Percentiles rank a stretch among this genome's conserved stretches.
Conservation (phyloP, 441 rosid species). For the Biscutella laevigata region DNA sequence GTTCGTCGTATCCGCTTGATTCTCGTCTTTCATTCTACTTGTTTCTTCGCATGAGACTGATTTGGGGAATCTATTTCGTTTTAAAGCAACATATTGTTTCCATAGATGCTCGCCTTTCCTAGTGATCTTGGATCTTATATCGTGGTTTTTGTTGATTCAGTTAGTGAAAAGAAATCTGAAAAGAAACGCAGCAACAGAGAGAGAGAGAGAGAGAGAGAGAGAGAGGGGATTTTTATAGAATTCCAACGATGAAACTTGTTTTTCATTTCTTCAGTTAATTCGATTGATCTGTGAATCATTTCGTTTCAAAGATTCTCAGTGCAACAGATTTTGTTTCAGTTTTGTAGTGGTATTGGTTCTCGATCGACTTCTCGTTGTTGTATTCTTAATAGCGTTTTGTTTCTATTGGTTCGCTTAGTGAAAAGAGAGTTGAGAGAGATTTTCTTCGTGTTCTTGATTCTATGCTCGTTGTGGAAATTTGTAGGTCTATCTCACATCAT, state of each 20-base stretch:
- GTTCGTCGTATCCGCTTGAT: background rate
- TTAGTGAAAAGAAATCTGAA: too few relatives aligned
- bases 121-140: background rate
- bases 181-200: too few relatives aligned
- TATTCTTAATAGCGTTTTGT: background rate
- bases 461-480: background rate
- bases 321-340: background rate
- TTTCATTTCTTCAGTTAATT: too few relatives aligned
- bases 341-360: background rate
- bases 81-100: background rate
- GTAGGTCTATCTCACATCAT: slow-evolving; percentile 67
- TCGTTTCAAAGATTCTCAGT: too few relatives aligned
- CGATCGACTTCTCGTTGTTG: background rate
- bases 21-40: background rate
- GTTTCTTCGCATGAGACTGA: background rate
- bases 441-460: background rate
- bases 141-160: too few relatives aligned
- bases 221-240: too few relatives aligned
- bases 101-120: too few relatives aligned
- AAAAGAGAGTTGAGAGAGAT: background rate
- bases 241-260: too few relatives aligned
- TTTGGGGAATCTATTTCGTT: background rate
- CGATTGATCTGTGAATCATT: too few relatives aligned
- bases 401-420: background rate
- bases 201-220: too few relatives aligned